These are phyloP conservation scores for Sporobolomyces phaffii DNA, from an alignment of 768 basidiomycete genomes.

Conservation along the genomic window DNA sequence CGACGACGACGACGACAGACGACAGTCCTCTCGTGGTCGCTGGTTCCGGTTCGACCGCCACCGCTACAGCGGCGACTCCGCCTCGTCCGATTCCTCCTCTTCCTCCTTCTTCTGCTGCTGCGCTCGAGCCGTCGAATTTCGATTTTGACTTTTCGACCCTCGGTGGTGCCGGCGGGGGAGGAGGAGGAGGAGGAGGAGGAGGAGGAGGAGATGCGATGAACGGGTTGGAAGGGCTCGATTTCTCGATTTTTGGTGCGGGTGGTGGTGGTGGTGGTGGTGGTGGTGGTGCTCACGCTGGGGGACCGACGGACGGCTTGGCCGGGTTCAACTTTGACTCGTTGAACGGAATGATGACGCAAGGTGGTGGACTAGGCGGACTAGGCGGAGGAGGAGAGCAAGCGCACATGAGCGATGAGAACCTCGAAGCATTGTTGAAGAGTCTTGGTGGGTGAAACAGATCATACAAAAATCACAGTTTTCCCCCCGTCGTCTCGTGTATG, in stretches of 20 bases:
- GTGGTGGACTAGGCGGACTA: background rate
- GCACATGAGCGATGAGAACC: background rate
- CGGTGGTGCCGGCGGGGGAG: background rate
- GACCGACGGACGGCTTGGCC: background rate
- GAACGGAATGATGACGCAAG: background rate
- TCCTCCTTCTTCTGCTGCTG: background rate
- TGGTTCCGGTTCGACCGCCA: background rate
- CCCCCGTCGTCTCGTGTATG: too few relatives aligned
- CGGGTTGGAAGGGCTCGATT: background rate
- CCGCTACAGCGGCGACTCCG: background rate
- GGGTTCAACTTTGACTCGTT: constrained; percentile 1
- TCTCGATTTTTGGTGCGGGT: background rate
- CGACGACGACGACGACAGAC: too few relatives aligned
- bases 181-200: background rate
- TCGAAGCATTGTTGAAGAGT: constrained; percentile 14
- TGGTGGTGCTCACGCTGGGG: too few relatives aligned
- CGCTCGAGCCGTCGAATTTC: background rate
- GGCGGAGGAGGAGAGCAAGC: background rate
- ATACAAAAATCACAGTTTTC: too few relatives aligned
- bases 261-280: background rate
- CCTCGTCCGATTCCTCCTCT: background rate
- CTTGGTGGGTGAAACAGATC: background rate
- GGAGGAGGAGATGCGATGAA: too few relatives aligned
- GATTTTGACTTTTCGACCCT: background rate
- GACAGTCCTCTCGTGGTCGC: too few relatives aligned